Evolutionary conservation across 179 eudicot species (phyloP).

Genomic region (Silene noctiflora): DNA sequence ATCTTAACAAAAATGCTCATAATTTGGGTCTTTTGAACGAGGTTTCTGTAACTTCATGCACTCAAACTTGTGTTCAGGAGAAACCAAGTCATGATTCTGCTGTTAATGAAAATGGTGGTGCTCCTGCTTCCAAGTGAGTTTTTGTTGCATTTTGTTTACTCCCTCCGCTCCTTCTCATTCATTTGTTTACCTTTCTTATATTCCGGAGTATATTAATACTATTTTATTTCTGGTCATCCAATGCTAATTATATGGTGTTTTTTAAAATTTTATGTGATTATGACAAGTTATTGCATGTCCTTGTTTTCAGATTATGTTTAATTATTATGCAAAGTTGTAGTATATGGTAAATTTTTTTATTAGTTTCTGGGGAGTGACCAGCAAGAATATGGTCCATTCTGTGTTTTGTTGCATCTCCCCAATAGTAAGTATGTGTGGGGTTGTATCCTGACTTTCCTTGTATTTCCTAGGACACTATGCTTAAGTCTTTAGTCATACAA

Average conservation of each 20-base stretch:
- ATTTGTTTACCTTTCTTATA: not conserved
- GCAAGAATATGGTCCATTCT: not conserved
- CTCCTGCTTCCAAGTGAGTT: conserved; percentile 69
- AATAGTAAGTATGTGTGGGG: not conserved
- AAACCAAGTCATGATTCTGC: conserved; percentile 38
- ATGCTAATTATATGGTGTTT: no score
- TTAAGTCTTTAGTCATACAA: not conserved
- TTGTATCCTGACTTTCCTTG: not conserved
- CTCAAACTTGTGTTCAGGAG: conserved; percentile 44
- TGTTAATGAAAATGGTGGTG: conserved; percentile 26
- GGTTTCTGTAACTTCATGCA: conserved; percentile 30
- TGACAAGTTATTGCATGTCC: not conserved
- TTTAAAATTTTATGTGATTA: not conserved
- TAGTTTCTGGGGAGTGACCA: not conserved
- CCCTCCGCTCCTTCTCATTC: not conserved
- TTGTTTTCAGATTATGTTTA: not conserved
- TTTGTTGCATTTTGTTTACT: not conserved
- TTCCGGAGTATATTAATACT: not conserved
- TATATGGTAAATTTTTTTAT: not conserved
- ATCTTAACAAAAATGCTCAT: conserved; percentile 23
- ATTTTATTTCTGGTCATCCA: not conserved
- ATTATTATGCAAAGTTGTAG: not conserved
- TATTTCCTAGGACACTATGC: not conserved
- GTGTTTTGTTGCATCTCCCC: not conserved
- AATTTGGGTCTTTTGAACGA: conserved; percentile 19